Conservation (phyloP, 768 basidiomycete species). For the Serendipita indica region DNA sequence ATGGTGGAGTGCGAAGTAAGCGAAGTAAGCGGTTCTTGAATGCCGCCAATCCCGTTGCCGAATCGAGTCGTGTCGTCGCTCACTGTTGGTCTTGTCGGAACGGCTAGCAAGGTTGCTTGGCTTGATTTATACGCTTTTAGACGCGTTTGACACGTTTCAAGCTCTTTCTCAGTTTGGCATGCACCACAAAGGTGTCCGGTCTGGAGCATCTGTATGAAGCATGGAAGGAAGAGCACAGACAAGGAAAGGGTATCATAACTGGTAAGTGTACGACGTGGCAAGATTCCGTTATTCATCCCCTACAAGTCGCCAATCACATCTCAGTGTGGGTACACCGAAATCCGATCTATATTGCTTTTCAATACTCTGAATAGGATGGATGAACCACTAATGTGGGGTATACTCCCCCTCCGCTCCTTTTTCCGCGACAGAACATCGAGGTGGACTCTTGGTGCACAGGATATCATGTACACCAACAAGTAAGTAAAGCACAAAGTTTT, state of each 20-base stretch:
- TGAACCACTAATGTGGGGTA: constrained; percentile 78
- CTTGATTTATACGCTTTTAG: not conserved
- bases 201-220: constrained; percentile 48
- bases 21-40: not conserved
- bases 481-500: constrained; percentile 26
- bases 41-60: constrained; percentile 10
- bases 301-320: constrained; percentile 77
- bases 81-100: constrained; percentile 52
- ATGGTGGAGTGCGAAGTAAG: not conserved
- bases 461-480: constrained; percentile 92
- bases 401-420: constrained; percentile 53
- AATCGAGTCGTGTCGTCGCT: constrained; percentile 35
- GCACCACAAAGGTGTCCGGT: constrained; percentile 58
- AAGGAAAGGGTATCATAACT: constrained; percentile 56
- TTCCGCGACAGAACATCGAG: constrained; percentile 45
- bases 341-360: not conserved
- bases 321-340: constrained; percentile 68
- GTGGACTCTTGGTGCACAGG: constrained; percentile 86
- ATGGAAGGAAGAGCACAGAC: constrained; percentile 34
- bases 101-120: constrained; percentile 46
- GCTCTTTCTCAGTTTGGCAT: constrained; percentile 48
- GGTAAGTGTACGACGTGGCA: constrained; percentile 31
- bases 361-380: constrained; percentile 39
- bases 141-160: not conserved
- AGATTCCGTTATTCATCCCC: constrained; percentile 11